Base-by-base conservation (phyloP, 805 yeast genomes). In the Vanderwaltozyma yarrowii region DNA sequence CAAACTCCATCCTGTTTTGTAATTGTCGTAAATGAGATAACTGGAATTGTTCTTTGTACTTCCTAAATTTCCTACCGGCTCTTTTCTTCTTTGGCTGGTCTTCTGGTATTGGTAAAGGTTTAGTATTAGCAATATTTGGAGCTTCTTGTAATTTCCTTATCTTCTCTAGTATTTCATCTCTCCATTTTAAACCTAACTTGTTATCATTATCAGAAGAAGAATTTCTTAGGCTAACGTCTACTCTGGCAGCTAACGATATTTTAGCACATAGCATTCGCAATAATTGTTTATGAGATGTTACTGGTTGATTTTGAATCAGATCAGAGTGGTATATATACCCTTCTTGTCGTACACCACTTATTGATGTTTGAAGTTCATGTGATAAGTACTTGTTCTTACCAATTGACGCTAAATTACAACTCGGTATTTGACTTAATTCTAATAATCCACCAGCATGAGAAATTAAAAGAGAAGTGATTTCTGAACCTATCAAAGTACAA, bases 1-100 rank as follows among this genome's bases (percentile, higher is more conserved):
- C 96, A 62, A 89, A 88, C 30, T 70, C 80, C 74, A 88, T 71
- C 51, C 82, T 74, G 55, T 89, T 87, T 51, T 85, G 95, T 3
- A 94, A 81, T 46, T 76, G 80, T 26, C 87, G 77, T 32, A 83
- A 56, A 38, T 87, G 94, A 0, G 95, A 80, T 70, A 82, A 71
- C 50, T 78, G 79, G 60, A 80, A 78, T 52, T 83, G 77, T 53
- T 86, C 83, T 57, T 84, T 86, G 64, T 76, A 71, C 58, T 86
- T 87, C 36, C 95, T 68, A 47, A 81, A 70, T 39, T 89, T 64
- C 45, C 77, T 66, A 1, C 98, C 98, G 2, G 94, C 96, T 49
- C 98, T 68, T 48, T 79, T 83, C 60, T 85, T 84, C 4, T 89
- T 77, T 35, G 78, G 74, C 38, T 69, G 71, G 39, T 87, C 95